Percentiles rank a stretch among this genome's conserved stretches.
These are phyloP conservation scores for Sodiomyces alkalinus DNA, from an alignment of 2,329 filamentous ascomycete species.

Conservation along the genomic window DNA sequence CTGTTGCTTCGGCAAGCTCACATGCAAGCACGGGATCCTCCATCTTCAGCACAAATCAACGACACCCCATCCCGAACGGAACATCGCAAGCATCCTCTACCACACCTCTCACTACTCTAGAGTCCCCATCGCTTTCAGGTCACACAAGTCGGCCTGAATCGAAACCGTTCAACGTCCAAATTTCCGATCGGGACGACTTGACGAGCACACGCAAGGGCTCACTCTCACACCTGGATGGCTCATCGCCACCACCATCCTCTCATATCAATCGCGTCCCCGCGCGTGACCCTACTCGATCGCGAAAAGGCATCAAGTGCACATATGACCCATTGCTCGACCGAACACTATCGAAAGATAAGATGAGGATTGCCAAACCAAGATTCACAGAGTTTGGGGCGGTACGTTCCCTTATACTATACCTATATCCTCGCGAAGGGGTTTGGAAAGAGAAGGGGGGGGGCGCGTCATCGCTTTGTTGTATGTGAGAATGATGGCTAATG, in stretches of 20 bases:
- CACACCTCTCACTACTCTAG: constrained; percentile 35
- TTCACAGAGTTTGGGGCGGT: constrained; percentile 52
- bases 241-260: constrained; percentile 15
- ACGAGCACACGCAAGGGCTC: constrained; percentile 12
- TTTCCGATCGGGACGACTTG: constrained; percentile 21
- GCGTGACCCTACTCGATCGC: constrained; percentile 38
- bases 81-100: constrained; percentile 29
- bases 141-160: constrained; percentile 34
- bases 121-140: constrained; percentile 34
- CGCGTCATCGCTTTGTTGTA: constrained; percentile 47
- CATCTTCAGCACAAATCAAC: constrained; percentile 42
- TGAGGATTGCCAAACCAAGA: constrained; percentile 42
- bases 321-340: constrained; percentile 45
- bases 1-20: constrained; percentile 58
- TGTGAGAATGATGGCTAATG: constrained; percentile 42
- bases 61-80: constrained; percentile 23
- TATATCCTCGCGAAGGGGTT: constrained; percentile 23
- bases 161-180: constrained; percentile 36
- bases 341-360: constrained; percentile 31
- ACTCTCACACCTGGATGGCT: constrained; percentile 16
- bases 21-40: constrained; percentile 57
- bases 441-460: no score
- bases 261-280: constrained; percentile 31
- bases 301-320: constrained; percentile 42
- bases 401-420: constrained; percentile 33